Percentiles rank a stretch among this genome's conserved stretches.
phyloP scores from a whole-genome alignment of 768 basidiomycete genomes.

The Tephrocybe sp. region DNA sequence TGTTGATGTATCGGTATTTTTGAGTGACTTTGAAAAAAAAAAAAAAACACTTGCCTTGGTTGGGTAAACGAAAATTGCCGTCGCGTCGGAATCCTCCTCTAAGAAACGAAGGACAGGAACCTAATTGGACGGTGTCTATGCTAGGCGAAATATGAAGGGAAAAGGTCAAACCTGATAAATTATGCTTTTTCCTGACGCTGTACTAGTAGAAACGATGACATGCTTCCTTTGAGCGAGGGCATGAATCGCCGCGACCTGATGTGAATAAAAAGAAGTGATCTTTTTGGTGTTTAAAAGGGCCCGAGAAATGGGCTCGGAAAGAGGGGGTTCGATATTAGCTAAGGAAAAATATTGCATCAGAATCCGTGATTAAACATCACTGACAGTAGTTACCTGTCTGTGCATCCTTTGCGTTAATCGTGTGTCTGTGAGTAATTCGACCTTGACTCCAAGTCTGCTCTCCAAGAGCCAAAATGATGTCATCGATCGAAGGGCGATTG shows the following conservation, averaged over 20 bases:
- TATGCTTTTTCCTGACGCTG: conserved; percentile 86
- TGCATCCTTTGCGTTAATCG: conserved; percentile 50
- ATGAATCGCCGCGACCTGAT: conserved; percentile 72
- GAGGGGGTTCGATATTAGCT: conserved; percentile 51
- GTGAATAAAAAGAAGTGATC: conserved; percentile 63
- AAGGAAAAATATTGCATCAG: background rate
- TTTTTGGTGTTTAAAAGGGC: conserved; percentile 58
- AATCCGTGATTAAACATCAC: background rate
- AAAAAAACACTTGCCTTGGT: conserved; percentile 61
- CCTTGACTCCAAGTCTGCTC: conserved; percentile 63
- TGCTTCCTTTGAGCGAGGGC: conserved; percentile 55
- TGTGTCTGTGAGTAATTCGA: conserved; percentile 62
- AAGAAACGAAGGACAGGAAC: conserved; percentile 68
- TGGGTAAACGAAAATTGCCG: conserved; percentile 84
- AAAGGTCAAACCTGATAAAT: conserved; percentile 66
- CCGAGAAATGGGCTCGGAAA: conserved; percentile 53
- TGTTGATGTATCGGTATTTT: conserved; percentile 31
- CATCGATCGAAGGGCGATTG: conserved; percentile 55
- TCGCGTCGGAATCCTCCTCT: conserved; percentile 57
- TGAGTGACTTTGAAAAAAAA: background rate
- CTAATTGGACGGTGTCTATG: conserved; percentile 29
- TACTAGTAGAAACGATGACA: conserved; percentile 88
- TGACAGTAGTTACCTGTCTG: conserved; percentile 36
- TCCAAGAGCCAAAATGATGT: conserved; percentile 56
- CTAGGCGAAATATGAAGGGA: background rate